A percentile compares a stretch with the other conserved stretches of the same genome.
Conservation (phyloP, 2,329 filamentous ascomycete species). For the Ascochyta koolunga region DNA sequence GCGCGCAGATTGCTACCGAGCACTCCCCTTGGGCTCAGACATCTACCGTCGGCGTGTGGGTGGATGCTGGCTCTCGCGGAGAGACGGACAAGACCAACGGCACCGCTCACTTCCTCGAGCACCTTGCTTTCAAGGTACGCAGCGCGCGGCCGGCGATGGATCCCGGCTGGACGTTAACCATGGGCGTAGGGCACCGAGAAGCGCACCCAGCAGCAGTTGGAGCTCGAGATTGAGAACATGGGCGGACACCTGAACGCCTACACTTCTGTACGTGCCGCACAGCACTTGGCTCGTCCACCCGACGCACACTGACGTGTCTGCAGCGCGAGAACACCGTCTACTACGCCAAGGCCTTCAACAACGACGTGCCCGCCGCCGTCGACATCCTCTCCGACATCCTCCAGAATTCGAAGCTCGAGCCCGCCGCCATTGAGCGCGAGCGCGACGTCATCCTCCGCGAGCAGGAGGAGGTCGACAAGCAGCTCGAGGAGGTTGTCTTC, state of each 20-base stretch:
- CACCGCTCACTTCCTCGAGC: constrained; percentile 99
- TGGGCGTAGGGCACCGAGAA: constrained; percentile 79
- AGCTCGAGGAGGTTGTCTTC: constrained; percentile 98
- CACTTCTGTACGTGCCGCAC: constrained; percentile 77
- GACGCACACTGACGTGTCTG: constrained; percentile 47
- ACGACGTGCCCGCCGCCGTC: constrained; percentile 93
- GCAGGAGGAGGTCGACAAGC: constrained; percentile 99
- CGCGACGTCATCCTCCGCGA: constrained; percentile 98
- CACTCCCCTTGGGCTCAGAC: constrained; percentile 98
- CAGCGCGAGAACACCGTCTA: constrained; percentile 98
- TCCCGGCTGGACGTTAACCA: constrained; percentile 31
- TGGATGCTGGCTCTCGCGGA: constrained; percentile 96
- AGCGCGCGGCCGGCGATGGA: constrained; percentile 2
- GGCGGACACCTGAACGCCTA: constrained; percentile 99
- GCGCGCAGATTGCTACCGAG: constrained; percentile 86
- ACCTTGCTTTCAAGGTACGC: constrained; percentile 97
- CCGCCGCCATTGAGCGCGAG: constrained; percentile 91
- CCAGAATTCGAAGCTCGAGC: constrained; percentile 98
- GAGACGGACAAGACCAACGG: constrained; percentile 99
- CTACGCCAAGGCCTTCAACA: constrained; percentile 99
- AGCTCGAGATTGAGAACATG: constrained; percentile 99
- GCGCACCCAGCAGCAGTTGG: constrained; percentile 94
- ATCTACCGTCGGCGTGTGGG: constrained; percentile 98
- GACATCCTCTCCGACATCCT: constrained; percentile 99
- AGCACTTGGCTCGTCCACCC: constrained; percentile 4